Base-by-base conservation (phyloP, 2,329 filamentous ascomycete genomes). In the Colletotrichum musicola region DNA sequence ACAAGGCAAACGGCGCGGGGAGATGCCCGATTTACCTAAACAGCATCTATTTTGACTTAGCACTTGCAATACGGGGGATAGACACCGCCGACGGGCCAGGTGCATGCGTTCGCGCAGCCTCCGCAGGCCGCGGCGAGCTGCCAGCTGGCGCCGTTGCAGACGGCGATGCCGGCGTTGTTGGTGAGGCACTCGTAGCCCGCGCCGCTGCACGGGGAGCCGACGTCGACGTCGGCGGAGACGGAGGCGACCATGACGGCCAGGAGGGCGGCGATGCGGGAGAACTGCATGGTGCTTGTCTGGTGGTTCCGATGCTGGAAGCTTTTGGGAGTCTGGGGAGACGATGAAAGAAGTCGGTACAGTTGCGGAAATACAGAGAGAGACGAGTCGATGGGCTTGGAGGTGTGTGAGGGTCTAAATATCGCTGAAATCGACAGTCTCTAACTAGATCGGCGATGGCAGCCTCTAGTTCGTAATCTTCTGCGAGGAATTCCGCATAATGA, bases 121-220 rank as follows among this genome's bases (percentile, higher is more conserved):
- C 57, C 57, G 30, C 57, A 60, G 22, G 50, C 16, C 10, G 57
- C 44, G 22, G 57, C 57, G 18, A 60, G 44, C 27, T 51, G 57
- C 57, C 57, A 60, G 18, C 10, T 60, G 20, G 44, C 44, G 6
- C 46, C 57, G 46, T 60, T 22, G 30, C 57, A 60, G 35, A 22
- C 20, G 46, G 46, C 57, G 10, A 60, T 50, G 13, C 46, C 57
- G 13, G 30, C 16, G 27, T 49, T 30, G 30, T 30, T 46, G 14
- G 46, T 25, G 18, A 60, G 25, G 42, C 57, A 60, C 2, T 60
- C 57, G 20, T 60, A 60, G 56, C 14, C 56, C 22, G 42, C 25
- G n/a, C 56, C 56, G 14, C 47, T 27, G 25, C 56, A 59, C n/a
- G 25, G 16, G 30, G 44, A 60, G 18, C 44, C 57, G 57, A 60